Evolutionary conservation across 202 grass and related monocot species (phyloP).

Genomic region (Carex sylvatica): DNA sequence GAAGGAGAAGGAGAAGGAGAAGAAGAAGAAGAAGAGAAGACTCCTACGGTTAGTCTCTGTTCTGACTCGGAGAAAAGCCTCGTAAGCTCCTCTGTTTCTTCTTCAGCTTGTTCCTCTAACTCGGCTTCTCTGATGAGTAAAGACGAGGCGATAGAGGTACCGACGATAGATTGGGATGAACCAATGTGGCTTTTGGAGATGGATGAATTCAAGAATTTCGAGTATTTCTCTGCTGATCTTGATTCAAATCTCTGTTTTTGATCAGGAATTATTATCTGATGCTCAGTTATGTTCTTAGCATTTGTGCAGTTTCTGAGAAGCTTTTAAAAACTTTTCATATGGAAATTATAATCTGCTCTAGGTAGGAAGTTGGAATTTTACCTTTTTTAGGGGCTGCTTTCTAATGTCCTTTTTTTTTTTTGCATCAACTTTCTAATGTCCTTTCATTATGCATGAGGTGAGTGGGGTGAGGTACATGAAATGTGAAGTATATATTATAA

Average conservation of each 20-base stretch:
- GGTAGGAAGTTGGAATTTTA: neutral
- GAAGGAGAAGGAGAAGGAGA: neutral
- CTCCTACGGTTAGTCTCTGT: neutral
- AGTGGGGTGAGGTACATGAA: neutral
- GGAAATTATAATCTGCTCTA: constrained; percentile 4
- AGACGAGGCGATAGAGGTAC: constrained; percentile 28
- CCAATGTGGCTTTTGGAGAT: constrained; percentile 24
- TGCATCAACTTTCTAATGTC: too few species aligned
- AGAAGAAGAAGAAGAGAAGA: constrained; percentile 10
- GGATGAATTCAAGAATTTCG: constrained; percentile 20
- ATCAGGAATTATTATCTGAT: neutral
- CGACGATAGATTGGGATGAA: constrained; percentile 33
- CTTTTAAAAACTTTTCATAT: neutral
- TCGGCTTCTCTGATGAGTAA: constrained; percentile 1
- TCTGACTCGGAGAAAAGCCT: constrained; percentile 12
- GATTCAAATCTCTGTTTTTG: constrained; percentile 20
- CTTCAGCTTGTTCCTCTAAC: constrained; percentile 16
- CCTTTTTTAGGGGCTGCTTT: constrained; percentile 3
- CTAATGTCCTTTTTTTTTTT: neutral
- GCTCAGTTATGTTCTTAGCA: neutral
- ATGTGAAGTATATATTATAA: constrained; percentile 23
- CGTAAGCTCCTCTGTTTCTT: constrained; percentile 9
- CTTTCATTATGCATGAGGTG: neutral
- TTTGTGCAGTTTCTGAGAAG: constrained; percentile 18
- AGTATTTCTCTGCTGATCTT: constrained; percentile 7